Evolutionary conservation across 495 filamentous ascomycete species (phyloP).

Genomic region (Chaetomidium leptoderma): DNA sequence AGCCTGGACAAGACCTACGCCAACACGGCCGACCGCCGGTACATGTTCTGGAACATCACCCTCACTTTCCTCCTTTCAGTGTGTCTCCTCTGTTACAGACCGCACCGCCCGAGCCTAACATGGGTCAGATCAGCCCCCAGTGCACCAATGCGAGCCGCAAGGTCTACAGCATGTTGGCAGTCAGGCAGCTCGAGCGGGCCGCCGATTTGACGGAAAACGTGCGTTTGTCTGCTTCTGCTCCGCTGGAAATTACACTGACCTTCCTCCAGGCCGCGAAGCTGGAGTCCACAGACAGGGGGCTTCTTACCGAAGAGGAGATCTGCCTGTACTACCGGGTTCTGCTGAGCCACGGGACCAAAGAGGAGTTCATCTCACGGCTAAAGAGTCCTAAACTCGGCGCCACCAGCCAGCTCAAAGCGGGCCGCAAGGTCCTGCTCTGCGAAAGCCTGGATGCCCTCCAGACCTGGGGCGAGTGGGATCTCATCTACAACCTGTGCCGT

Average conservation of each 20-base stretch:
- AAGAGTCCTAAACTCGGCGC: slow-evolving; percentile 30
- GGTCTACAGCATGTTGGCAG: slow-evolving; percentile 39
- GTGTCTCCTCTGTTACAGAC: slow-evolving; percentile 19
- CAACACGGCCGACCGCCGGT: slow-evolving; percentile 33
- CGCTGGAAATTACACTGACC: slow-evolving; percentile 4
- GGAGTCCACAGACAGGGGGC: slow-evolving; percentile 26
- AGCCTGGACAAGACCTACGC: slow-evolving; percentile 40
- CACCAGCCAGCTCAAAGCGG: slow-evolving; percentile 29
- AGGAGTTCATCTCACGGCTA: slow-evolving; percentile 28
- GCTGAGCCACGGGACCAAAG: slow-evolving; percentile 27
- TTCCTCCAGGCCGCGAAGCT: slow-evolving; percentile 23
- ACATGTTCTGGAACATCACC: slow-evolving; percentile 44
- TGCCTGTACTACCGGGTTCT: slow-evolving; percentile 34
- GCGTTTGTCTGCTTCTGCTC: slow-evolving; percentile 1
- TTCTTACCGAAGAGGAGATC: slow-evolving; percentile 35
- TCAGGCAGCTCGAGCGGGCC: slow-evolving; percentile 42
- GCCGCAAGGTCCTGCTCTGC: slow-evolving; percentile 33
- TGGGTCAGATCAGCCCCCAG: slow-evolving; percentile 32
- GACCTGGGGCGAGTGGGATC: slow-evolving; percentile 33
- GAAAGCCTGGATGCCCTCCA: slow-evolving; percentile 28
- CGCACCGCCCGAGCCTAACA: slow-evolving; percentile 22
- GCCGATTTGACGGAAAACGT: slow-evolving; percentile 40
- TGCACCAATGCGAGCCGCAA: slow-evolving; percentile 36
- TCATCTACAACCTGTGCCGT: slow-evolving; percentile 32
- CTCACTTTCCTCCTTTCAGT: slow-evolving; percentile 45